Conservation (phyloP, 2,329 filamentous ascomycete species). For the Pestalotiopsis sp. region DNA sequence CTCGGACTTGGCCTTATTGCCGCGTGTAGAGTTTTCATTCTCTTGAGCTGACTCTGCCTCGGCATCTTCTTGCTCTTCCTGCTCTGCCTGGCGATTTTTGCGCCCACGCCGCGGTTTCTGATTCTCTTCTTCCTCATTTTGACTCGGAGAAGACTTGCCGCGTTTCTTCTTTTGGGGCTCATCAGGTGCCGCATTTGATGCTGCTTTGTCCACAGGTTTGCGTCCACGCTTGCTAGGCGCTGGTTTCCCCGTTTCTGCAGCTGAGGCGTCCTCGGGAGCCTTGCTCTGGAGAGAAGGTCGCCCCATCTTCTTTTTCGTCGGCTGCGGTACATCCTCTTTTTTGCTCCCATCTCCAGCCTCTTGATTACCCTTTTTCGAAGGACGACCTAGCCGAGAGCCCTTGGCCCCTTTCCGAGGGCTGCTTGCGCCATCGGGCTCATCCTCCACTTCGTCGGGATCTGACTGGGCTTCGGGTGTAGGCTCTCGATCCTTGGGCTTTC, state of each 20-base stretch:
- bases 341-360: not conserved
- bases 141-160: conserved; percentile 15
- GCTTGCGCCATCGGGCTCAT: conserved; percentile 19
- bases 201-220: not conserved
- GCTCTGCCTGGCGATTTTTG: not conserved
- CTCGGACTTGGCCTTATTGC: not conserved
- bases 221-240: conserved; percentile 10
- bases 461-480: not conserved
- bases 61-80: not conserved
- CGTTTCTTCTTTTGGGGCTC: conserved; percentile 13
- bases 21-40: not conserved
- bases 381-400: conserved; percentile 14
- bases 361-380: not conserved
- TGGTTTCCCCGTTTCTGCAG: not conserved
- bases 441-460: conserved; percentile 1
- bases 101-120: not conserved
- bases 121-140: conserved; percentile 15
- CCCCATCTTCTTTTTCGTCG: conserved; percentile 13
- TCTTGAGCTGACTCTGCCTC: conserved; percentile 1
- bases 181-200: not conserved
- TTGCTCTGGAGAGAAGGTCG: conserved; percentile 13
- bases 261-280: not conserved
- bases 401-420: conserved; percentile 24
- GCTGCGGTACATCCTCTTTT: not conserved
- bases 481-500: not conserved